A percentile compares a stretch with the other conserved stretches of the same genome.
Conservation (phyloP, 441 rosid species). For the Aleurites moluccanus region DNA sequence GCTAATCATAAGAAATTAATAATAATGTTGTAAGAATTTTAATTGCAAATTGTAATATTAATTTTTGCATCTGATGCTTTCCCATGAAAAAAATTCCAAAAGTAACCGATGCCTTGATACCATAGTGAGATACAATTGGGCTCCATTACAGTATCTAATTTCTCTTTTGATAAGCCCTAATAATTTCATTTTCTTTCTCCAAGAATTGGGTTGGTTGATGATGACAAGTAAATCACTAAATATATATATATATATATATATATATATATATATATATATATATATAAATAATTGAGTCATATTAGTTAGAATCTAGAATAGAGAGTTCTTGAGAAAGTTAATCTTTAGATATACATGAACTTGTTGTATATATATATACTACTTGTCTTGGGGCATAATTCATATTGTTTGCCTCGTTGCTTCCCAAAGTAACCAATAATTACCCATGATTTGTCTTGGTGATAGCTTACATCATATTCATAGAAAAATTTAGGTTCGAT, state of each 20-base stretch:
- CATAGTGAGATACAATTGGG: constrained; percentile 19
- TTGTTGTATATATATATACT: too few species aligned
- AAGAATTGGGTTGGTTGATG: neutral
- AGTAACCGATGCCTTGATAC: constrained; percentile 9
- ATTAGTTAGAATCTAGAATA: neutral
- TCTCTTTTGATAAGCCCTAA: too few species aligned
- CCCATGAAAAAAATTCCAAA: neutral
- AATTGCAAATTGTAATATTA: neutral
- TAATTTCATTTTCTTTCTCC: too few species aligned
- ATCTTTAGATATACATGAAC: neutral
- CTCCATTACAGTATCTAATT: neutral
- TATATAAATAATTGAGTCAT: neutral
- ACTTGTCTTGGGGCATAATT: neutral
- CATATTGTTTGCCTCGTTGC: neutral
- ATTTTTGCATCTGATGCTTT: constrained; percentile 32
- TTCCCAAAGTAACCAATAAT: neutral
- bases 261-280: too few species aligned
- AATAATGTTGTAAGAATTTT: too few species aligned
- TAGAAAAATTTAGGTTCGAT: too few species aligned
- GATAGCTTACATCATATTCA: too few species aligned
- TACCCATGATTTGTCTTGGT: too few species aligned
- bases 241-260: too few species aligned
- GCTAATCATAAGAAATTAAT: too few species aligned
- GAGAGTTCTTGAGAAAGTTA: neutral
- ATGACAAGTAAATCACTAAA: neutral